Evolutionary conservation across 108 stramenopile species (phyloP), one percentile per base, ranked within the genome.

Genomic region (Conticribra weissflogii): DNA sequence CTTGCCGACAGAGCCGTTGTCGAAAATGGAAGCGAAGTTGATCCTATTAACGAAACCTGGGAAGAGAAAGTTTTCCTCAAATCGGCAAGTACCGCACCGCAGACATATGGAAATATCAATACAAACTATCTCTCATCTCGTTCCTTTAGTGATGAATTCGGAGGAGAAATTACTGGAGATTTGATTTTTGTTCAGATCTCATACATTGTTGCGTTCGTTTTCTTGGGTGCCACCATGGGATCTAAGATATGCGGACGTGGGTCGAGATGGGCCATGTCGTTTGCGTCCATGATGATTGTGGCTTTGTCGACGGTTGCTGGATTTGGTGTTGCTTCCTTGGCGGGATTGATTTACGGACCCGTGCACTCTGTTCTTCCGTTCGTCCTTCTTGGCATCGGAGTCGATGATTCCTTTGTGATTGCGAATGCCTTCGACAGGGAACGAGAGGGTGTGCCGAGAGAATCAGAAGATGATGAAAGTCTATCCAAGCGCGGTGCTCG

Each of bases 321-420:
- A 46, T 90, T 90, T 41, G 93, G 93, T 9, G 58, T 92, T 14
- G 86, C 87, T 1, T 82, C 85, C 15, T 54, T 76, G 52, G 53
- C 77, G 36, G 93, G 89, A 2, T 72, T 88, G 41, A 68, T 88
- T 59, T 92, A 86, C 72, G 86, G 88, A 23, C 90, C 90, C 9
- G 83, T 94, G 0, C 90, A 94, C 66, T 78, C 78, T 27, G 69
- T 92, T 7, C 81, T 94, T 3, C 93, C 93, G 0, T 94, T 94
- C 55, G 86, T 94, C 31, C 75, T 94, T 0, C 75, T 94, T 16
- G 93, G 93, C 8, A 87, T 94, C 33, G 93, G 93, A 14, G 90
- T 94, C 15, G 93, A 94, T 74, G 93, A 94, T 68, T 75, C 75
- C 16, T 94, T 94, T 60, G 90, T 94, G 29, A 91, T 94, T 72